These are phyloP conservation scores for Trametes polyzona DNA, from an alignment of 1,284 basidiomycete species.

Conservation along the genomic window DNA sequence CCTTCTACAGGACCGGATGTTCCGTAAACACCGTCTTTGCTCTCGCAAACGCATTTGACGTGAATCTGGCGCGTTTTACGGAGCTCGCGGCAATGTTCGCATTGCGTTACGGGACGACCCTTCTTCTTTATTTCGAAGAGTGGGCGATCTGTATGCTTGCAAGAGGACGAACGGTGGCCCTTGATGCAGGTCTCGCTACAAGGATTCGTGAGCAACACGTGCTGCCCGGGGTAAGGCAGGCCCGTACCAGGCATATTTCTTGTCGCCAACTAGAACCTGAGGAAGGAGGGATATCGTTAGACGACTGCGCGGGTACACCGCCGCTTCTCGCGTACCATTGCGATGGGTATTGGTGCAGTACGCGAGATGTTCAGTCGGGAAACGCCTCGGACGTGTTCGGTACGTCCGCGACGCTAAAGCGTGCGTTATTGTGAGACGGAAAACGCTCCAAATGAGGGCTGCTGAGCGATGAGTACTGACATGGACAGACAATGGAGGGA, in stretches of 20 bases:
- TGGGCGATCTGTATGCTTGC: slow-evolving; percentile 77
- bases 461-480: slow-evolving; percentile 21
- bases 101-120: slow-evolving; percentile 79
- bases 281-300: too few species aligned
- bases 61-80: slow-evolving; percentile 77
- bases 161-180: slow-evolving; percentile 79
- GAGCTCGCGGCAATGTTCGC: slow-evolving; percentile 75
- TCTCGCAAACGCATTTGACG: slow-evolving; percentile 63
- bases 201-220: slow-evolving; percentile 1
- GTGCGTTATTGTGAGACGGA: slow-evolving; percentile 36
- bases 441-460: slow-evolving; percentile 24
- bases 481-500: slow-evolving; percentile 22
- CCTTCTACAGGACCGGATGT: neutral
- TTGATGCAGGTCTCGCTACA: slow-evolving; percentile 83
- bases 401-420: slow-evolving; percentile 37
- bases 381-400: slow-evolving; percentile 33
- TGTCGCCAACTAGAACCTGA: slow-evolving; percentile 77
- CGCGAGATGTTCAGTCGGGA: neutral
- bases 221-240: too few species aligned
- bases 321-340: slow-evolving; percentile 26
- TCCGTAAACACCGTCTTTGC: slow-evolving; percentile 12
- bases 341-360: slow-evolving; percentile 4
- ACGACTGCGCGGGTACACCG: neutral
- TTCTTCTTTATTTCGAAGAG: slow-evolving; percentile 85
- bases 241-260: slow-evolving; percentile 80